Percentiles rank a stretch among this genome's conserved stretches.
Conservation (phyloP, 169 alveolate genomes). For the Pseudocohnilembus persalinus region DNA sequence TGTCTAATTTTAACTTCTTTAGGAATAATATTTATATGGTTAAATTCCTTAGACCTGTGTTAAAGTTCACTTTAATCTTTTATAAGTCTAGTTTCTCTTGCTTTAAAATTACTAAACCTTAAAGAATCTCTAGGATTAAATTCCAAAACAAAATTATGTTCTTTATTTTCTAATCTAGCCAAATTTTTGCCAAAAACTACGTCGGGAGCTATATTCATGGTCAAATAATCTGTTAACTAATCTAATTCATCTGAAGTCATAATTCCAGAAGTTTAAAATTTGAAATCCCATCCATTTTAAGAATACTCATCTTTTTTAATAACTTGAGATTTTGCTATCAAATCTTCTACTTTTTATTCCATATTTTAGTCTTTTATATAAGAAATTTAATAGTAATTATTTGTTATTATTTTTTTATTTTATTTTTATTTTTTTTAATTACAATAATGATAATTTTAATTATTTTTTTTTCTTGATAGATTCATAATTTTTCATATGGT, state of each 20-base stretch:
- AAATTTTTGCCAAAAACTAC: constrained; percentile 73
- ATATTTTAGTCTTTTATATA: too few species aligned
- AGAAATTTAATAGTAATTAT: too few species aligned
- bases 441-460: too few species aligned
- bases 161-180: constrained; percentile 55
- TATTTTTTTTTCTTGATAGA: too few species aligned
- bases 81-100: constrained; percentile 39
- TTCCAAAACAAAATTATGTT: constrained; percentile 63
- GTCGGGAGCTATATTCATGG: constrained; percentile 72
- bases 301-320: constrained; percentile 38
- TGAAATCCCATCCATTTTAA: constrained; percentile 75
- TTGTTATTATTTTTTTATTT: too few species aligned
- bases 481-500: too few species aligned
- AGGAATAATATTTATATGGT: constrained; percentile 60
- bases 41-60: constrained; percentile 29
- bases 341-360: too few species aligned
- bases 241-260: constrained; percentile 73
- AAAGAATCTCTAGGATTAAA: constrained; percentile 74
- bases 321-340: neutral
- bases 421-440: too few species aligned
- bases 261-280: constrained; percentile 68
- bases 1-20: constrained; percentile 46
- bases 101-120: constrained; percentile 53
- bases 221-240: constrained; percentile 60
- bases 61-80: neutral